phyloP scores from a whole-genome alignment of 2,329 filamentous ascomycete species.

The Pseudogymnoascus sp. region DNA sequence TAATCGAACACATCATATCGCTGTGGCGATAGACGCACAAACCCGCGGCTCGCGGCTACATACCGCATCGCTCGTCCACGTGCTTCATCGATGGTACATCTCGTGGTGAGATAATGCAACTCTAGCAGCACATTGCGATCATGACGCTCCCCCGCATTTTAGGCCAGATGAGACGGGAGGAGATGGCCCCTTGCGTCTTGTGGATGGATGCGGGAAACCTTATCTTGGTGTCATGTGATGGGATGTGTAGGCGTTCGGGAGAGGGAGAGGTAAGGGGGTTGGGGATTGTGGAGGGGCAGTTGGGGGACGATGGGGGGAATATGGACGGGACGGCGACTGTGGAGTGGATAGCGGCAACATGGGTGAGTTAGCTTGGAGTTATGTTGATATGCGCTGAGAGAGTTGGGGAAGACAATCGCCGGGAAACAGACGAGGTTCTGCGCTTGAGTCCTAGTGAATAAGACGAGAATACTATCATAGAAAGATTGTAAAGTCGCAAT shows the following conservation, averaged over 20 bases:
- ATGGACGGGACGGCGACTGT: background rate
- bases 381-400: background rate
- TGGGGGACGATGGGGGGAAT: background rate
- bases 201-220: no score
- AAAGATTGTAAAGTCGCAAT: no score
- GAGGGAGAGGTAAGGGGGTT: background rate
- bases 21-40: background rate
- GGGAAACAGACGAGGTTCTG: no score
- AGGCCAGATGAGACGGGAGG: background rate
- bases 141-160: no score
- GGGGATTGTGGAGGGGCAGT: no score
- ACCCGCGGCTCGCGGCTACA: background rate
- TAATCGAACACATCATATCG: background rate
- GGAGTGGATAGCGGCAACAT: background rate
- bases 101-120: background rate
- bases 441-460: no score
- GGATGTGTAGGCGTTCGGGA: background rate
- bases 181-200: background rate
- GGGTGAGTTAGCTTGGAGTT: background rate
- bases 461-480: no score
- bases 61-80: background rate
- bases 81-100: background rate
- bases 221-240: background rate
- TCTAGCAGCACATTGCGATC: background rate
- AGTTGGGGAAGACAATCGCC: background rate